Conservation (phyloP, 73 alveolate genomes). For the Tetrahymena borealis region DNA sequence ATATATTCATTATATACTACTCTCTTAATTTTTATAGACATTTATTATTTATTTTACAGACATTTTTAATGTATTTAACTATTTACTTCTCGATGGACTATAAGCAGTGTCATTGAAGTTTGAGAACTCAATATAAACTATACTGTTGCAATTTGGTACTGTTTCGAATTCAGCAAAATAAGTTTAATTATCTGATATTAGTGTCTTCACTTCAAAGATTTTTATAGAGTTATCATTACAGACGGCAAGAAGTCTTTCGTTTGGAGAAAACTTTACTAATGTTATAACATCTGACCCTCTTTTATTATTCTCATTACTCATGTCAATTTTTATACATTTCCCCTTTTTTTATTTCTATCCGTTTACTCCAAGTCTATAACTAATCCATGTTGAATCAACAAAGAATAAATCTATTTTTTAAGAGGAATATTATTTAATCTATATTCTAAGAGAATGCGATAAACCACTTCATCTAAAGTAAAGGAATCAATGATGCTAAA, state of each 20-base stretch:
- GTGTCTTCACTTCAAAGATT: neutral
- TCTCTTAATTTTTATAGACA: neutral
- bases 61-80: neutral
- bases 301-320: neutral
- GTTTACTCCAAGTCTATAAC: neutral
- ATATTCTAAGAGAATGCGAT: too few relatives aligned
- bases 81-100: neutral
- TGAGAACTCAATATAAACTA: neutral
- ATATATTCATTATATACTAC: neutral
- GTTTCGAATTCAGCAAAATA: neutral
- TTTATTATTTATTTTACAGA: neutral
- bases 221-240: neutral
- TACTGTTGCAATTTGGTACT: neutral
- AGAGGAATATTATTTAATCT: too few relatives aligned
- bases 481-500: too few relatives aligned
- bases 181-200: neutral
- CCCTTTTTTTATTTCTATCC: neutral
- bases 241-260: neutral
- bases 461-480: too few relatives aligned
- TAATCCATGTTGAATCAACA: neutral
- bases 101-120: neutral
- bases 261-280: neutral
- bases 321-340: neutral
- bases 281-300: neutral
- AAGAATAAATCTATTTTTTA: neutral